Evolutionary conservation across 106 monocot species (phyloP), one percentile per base, ranked within the genome.

Genomic region (Vanilla planifolia): DNA sequence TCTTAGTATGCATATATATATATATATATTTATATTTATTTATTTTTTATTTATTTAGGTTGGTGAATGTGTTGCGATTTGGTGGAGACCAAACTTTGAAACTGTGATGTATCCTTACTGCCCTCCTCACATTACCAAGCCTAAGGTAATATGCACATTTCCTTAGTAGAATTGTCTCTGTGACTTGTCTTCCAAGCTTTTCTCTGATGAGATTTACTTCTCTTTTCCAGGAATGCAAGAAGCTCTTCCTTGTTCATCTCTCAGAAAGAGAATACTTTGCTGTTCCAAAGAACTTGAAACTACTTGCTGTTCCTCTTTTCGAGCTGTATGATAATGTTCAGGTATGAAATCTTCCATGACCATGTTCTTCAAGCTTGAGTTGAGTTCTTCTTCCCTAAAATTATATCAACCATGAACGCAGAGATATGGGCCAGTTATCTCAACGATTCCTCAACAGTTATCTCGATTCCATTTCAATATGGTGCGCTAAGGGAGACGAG

Each of bases 61-160:
- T 72, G 96, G 96, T n/a, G 96, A 96, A 26, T 91, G 90, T 66
- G 96, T 96, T 71, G 96, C 91, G 55, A 74, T 79, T 29, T 96
- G 96, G 96, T 96, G 91, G 90, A 84, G 96, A 63, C 96, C 96
- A 47, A 96, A 96, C 66, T 96, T 96, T 77, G 96, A 96, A 40
- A 96, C 96, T 33, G 74, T 87, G 25, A 91, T 96, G 96, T 96
- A 96, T 66, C 96, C 96, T 6, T 96, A 96, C 63, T 96, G 96
- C 62, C 96, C 96, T 72, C 96, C 96, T 8, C 96, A 96, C 59
- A 91, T 96, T 35, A 87, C 84, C 33, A 96, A 96, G 66, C 90
- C 96, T 21, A 96, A 96, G 76, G 96, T 96, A 61, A 59, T 21
- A 58, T 61, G 15, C 45, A 47, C 27, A 36, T 24, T 50, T 14